Base-by-base conservation (phyloP, 495 filamentous ascomycete species). In the Margaritispora aquatica region DNA sequence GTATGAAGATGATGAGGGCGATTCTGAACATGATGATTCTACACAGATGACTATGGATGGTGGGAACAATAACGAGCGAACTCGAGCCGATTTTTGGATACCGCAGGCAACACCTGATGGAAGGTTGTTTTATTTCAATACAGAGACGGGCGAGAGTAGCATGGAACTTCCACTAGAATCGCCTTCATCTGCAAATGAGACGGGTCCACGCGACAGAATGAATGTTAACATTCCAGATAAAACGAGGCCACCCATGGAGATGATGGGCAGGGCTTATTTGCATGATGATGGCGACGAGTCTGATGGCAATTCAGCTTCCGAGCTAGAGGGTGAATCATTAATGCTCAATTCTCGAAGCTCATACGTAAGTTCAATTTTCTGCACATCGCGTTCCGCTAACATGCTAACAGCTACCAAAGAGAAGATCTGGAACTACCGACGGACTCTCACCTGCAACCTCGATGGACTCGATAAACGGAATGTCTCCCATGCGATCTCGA, bases 101-200 rank as follows among this genome's bases (percentile, higher is more conserved):
- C 95, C 95, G 1, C 94, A 98, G 70, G 95, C 92, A 15, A 98
- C 95, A 3, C 86, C 90, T 0, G 90, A 97, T 69, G 94, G 94
- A 51, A 82, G 90, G 56, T 73, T 97, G n/a, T 97, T 91, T 69
- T 98, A 97, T 69, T 97, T 95, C 79, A 98, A 98, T 67, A 97
- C 92, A 5, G 82, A 96, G 70, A 98, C 94, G 0, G 90, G 91
- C 38, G 90, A 89, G 60, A 95, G 88, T 63, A 94, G 88, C 49
- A 92, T 88, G 84, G 94, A 97, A 63, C 76, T 98, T 59, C 94
- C 95, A 2, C 80, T 97, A 34, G 94, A 97, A 69, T 92, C 91
- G 23, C 92, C 94, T 1, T 87, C 86, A 1, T 86, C 88, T 5
- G 73, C 83, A 46, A 89, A 81, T 60, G 94, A 98, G 67, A 87